Percentiles rank a stretch among this genome's conserved stretches.
Evolutionary conservation across 495 filamentous ascomycete species (phyloP).

Genomic region (Xylaria venustula): DNA sequence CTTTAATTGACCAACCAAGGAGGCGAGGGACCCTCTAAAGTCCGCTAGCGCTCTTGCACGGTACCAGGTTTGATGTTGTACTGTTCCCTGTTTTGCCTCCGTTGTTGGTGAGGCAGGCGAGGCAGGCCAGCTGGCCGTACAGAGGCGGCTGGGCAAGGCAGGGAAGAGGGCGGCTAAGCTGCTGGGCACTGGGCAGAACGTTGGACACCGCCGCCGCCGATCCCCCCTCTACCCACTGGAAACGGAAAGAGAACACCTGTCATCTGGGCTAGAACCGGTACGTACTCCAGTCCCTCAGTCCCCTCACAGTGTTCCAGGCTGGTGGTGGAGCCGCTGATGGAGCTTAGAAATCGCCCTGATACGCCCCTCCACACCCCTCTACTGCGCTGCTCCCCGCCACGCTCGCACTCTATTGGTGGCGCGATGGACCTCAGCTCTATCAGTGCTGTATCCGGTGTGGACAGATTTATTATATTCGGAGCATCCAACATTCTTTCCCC

Average conservation of each 20-base stretch:
- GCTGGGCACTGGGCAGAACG: not conserved
- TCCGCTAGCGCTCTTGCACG: not conserved
- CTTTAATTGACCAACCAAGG: no score
- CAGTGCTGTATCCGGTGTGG: slow-evolving; percentile 14
- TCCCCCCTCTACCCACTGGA: not conserved
- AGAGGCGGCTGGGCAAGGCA: not conserved
- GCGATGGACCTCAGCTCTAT: slow-evolving; percentile 20
- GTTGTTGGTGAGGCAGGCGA: no score
- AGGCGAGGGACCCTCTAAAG: not conserved
- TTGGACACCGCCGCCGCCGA: no score
- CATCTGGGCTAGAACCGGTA: slow-evolving; percentile 12
- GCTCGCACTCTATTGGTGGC: slow-evolving; percentile 7
- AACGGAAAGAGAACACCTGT: slow-evolving; percentile 28
- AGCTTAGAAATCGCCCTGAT: slow-evolving; percentile 14
- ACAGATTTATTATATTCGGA: slow-evolving; percentile 28
- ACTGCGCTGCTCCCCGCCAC: slow-evolving; percentile 12
- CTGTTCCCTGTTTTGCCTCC: no score
- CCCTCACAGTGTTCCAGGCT: slow-evolving; percentile 4
- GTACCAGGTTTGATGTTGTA: not conserved
- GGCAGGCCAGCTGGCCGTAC: no score
- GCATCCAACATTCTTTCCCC: slow-evolving; percentile 26
- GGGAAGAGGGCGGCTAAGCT: not conserved
- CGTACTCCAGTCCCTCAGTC: not conserved
- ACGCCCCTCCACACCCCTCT: slow-evolving; percentile 9
- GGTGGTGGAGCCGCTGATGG: slow-evolving; percentile 19